Base-by-base conservation (phyloP, 23 red algal genomes). In the Agarophyton chilense region DNA sequence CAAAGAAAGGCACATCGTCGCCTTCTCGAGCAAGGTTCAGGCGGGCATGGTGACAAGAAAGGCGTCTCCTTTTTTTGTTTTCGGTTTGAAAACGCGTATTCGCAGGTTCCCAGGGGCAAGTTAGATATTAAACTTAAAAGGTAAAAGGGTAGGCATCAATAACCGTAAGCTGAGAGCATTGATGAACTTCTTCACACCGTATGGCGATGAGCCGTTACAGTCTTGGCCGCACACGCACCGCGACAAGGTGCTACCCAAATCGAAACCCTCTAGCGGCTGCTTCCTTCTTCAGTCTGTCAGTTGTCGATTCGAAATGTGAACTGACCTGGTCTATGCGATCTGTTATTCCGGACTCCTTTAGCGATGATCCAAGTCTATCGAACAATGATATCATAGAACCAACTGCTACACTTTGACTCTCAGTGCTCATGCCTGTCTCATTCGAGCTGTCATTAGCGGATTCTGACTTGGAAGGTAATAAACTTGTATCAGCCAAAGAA, bases 221-320 rank as follows among this genome's bases (percentile, higher is more conserved):
- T 47, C 44, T 47, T 32, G 4, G 5, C 4, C 35, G 4, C 10
- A 36, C 29, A 25, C 1, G 31, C 3, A 35, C 31, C 13, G 60
- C 2, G 17, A 6, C 32, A 65, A 0, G 28, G 24, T 25, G 7
- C 64, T 56, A 67, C n/a, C 82, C 82, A 56, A 86, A 86, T 33
- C 82, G 82, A 72, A 86, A 89, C 4, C 85, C 71, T 66, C 71
- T 38, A 7, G 85, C 85, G 17, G 85, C 85, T 32, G 85, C 85
- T 89, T 89, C 85, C 38, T 78, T 77, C 71, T 89, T 89, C 25
- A 89, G 22, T 58, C 85, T 68, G 24, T 89, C 85, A 8, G 85
- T 89, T 3, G 85, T 89, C 61, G 85, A 89, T 79, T 89, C 85
- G 38, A 89, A 78, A 56, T 89, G 85, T 35, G 85, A 89, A 50